Conservation (phyloP, 208 protist species). For the Crithidia acanthocephali region DNA sequence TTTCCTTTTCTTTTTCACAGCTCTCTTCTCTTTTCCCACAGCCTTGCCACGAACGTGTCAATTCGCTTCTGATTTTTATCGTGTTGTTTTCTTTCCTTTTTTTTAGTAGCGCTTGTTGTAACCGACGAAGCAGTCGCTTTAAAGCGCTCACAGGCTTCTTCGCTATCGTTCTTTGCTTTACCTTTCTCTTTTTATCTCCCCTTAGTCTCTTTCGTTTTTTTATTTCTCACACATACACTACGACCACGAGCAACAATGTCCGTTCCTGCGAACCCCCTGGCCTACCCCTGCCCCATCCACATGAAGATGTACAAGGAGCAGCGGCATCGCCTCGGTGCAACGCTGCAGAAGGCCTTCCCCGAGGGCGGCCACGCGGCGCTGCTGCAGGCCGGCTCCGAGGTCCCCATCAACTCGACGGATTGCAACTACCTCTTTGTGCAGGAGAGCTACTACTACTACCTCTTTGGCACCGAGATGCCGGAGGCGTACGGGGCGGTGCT, state of each 20-base stretch:
- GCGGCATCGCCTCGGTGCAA: slow-evolving; percentile 68
- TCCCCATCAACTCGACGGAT: slow-evolving; percentile 91
- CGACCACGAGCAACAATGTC: slow-evolving; percentile 14
- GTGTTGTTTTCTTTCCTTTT: background rate
- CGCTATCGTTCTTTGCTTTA: background rate
- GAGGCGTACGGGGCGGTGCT: slow-evolving; percentile 85
- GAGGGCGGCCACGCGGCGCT: slow-evolving; percentile 71
- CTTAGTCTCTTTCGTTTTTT: background rate
- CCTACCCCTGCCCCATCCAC: slow-evolving; percentile 73
- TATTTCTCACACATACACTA: background rate
- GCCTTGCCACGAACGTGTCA: no score
- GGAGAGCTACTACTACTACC: slow-evolving; percentile 95
- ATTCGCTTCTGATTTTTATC: no score
- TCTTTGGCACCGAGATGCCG: slow-evolving; percentile 90
- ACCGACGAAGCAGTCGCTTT: no score
- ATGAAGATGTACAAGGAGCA: slow-evolving; percentile 89
- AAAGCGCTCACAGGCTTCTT: no score
- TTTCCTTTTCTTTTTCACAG: background rate
- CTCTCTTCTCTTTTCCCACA: background rate
- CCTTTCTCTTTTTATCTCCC: background rate
- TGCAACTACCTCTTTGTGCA: slow-evolving; percentile 91
- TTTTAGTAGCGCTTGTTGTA: no score
- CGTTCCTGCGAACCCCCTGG: slow-evolving; percentile 27
- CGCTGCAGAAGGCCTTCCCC: slow-evolving; percentile 43
- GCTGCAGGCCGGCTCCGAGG: slow-evolving; percentile 79